Conservation (phyloP, 139 green algal species). For the Coelastrella sp. region DNA sequence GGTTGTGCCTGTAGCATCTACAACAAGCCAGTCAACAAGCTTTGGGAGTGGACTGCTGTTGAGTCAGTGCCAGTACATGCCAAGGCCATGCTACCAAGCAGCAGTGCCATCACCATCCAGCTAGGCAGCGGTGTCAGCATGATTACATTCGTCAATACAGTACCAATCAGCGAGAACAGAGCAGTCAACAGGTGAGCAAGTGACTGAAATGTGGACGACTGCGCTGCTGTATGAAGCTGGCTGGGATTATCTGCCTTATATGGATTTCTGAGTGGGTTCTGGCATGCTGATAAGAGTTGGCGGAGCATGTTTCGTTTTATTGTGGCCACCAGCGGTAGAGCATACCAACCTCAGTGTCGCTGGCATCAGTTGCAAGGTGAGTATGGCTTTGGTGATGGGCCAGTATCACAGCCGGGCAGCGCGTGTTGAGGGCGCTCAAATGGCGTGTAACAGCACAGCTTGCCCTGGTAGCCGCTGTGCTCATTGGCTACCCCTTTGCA, state of each 20-base stretch:
- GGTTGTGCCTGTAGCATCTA: slow-evolving; percentile 75
- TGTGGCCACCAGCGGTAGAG: background rate
- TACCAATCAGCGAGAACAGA: slow-evolving; percentile 76
- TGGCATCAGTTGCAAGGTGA: background rate
- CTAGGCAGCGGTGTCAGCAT: slow-evolving; percentile 64
- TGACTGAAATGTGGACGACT: too few relatives aligned
- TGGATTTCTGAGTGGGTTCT: too few relatives aligned
- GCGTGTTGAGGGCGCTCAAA: too few relatives aligned
- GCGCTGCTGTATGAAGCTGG: too few relatives aligned
- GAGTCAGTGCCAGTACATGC: slow-evolving; percentile 75
- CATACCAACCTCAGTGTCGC: too few relatives aligned
- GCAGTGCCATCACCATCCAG: slow-evolving; percentile 81
- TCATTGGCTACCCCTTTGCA: too few relatives aligned
- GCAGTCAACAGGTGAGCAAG: slow-evolving; percentile 82
- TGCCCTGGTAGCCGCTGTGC: too few relatives aligned
- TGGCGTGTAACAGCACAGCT: too few relatives aligned
- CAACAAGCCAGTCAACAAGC: slow-evolving; percentile 87
- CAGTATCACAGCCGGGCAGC: too few relatives aligned
- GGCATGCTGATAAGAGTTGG: too few relatives aligned
- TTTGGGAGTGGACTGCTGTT: slow-evolving; percentile 79
- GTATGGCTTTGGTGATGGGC: background rate
- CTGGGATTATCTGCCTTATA: too few relatives aligned
- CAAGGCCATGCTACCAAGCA: slow-evolving; percentile 81
- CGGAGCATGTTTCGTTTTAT: background rate
- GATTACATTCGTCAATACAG: slow-evolving; percentile 73